A percentile compares a stretch with the other conserved stretches of the same genome.
phyloP scores from a whole-genome alignment of 108 stramenopile genomes.

The Cyclostephanos invisitatus region DNA sequence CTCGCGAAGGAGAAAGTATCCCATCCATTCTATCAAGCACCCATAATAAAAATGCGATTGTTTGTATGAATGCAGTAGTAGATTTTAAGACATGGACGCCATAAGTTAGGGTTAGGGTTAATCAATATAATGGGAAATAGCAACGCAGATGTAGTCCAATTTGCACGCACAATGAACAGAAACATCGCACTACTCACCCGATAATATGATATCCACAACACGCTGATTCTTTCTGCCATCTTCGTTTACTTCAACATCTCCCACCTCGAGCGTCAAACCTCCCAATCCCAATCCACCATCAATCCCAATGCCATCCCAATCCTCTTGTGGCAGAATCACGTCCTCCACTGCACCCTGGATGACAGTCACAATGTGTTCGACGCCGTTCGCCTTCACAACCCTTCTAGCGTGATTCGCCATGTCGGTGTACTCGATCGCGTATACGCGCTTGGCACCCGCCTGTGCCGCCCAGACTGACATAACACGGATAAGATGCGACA shows the following conservation, averaged over 20 bases:
- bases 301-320: slow-evolving; percentile 54
- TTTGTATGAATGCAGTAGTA: too few relatives aligned
- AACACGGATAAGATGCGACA: background rate
- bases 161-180: background rate
- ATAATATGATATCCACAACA: slow-evolving; percentile 94
- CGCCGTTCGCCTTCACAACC: slow-evolving; percentile 91
- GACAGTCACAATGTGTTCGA: slow-evolving; percentile 94
- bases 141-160: background rate
- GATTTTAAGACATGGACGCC: background rate
- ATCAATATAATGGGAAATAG: background rate
- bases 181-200: slow-evolving; percentile 12
- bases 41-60: too few relatives aligned
- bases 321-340: slow-evolving; percentile 75
- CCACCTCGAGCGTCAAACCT: slow-evolving; percentile 55
- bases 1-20: slow-evolving; percentile 97
- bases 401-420: slow-evolving; percentile 94
- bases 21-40: slow-evolving; percentile 93
- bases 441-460: slow-evolving; percentile 94
- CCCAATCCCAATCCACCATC: too few relatives aligned
- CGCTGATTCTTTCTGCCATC: slow-evolving; percentile 49
- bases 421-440: slow-evolving; percentile 96
- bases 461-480: slow-evolving; percentile 90
- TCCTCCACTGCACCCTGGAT: slow-evolving; percentile 94
- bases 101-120: background rate
- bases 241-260: slow-evolving; percentile 28